These are phyloP conservation scores for Penicillium roqueforti DNA, from an alignment of 495 filamentous ascomycete species.

Conservation along the genomic window DNA sequence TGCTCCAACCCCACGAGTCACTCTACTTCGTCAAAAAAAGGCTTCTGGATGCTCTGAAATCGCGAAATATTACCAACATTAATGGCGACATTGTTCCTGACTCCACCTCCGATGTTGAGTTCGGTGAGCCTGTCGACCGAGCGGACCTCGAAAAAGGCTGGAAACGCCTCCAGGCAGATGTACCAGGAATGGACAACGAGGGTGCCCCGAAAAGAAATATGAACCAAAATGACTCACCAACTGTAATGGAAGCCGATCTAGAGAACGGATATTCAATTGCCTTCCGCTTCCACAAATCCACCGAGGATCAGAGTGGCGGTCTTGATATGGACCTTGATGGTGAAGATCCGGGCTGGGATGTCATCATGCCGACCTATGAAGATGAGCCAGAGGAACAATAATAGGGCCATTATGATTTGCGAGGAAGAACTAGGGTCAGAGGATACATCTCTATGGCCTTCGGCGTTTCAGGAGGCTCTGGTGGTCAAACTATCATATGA, in stretches of 20 bases:
- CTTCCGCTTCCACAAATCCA: constrained; percentile 55
- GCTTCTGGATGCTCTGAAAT: constrained; percentile 53
- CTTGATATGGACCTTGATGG: constrained; percentile 37
- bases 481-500: neutral
- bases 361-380: constrained; percentile 58
- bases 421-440: neutral
- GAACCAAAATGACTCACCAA: constrained; percentile 32
- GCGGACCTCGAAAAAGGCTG: constrained; percentile 57
- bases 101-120: constrained; percentile 45
- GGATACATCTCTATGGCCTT: neutral
- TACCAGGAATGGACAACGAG: constrained; percentile 32
- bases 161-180: constrained; percentile 41
- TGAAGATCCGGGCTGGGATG: constrained; percentile 60
- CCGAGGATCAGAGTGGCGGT: constrained; percentile 16
- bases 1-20: constrained; percentile 56
- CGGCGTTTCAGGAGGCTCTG: neutral
- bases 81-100: constrained; percentile 47
- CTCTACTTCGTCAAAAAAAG: constrained; percentile 59
- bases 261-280: constrained; percentile 60
- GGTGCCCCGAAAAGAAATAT: constrained; percentile 32
- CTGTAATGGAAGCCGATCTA: constrained; percentile 46
- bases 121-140: constrained; percentile 52
- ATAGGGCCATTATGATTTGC: neutral
- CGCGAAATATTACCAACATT: constrained; percentile 39
- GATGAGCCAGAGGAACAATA: constrained; percentile 42